Conservation (phyloP, 305 asterid species). For the Petunia hybrid region DNA sequence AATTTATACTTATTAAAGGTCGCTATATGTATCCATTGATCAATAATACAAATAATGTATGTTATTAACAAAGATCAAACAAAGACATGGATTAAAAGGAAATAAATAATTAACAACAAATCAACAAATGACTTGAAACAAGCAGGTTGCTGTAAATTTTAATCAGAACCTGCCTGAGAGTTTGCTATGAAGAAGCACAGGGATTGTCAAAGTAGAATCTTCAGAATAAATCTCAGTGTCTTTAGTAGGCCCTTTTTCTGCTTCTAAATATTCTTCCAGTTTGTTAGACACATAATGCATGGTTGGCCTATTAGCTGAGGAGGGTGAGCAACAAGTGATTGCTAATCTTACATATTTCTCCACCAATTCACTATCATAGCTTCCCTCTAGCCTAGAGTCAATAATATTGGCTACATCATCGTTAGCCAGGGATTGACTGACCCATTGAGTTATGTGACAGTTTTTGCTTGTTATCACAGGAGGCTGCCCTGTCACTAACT, state of each 20-base stretch:
- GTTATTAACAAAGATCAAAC: background rate
- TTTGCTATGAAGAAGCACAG: conserved; percentile 12
- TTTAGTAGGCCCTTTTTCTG: conserved; percentile 14
- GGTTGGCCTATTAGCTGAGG: conserved; percentile 32
- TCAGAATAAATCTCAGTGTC: background rate
- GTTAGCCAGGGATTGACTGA: background rate
- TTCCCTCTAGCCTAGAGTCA: conserved; percentile 37
- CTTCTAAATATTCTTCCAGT: conserved; percentile 34
- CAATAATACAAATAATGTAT: too few relatives aligned
- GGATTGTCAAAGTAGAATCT: conserved; percentile 16
- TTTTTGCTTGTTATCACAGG: background rate
- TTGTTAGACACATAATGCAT: conserved; percentile 33
- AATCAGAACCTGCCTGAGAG: background rate
- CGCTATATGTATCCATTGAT: too few relatives aligned
- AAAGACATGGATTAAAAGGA: too few relatives aligned
- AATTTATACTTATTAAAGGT: too few relatives aligned
- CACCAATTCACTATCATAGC: conserved; percentile 24
- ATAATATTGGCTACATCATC: conserved; percentile 35
- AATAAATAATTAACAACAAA: too few relatives aligned
- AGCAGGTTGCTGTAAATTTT: conserved; percentile 14
- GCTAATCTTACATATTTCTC: conserved; percentile 40
- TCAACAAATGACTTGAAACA: background rate
- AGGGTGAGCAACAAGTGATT: conserved; percentile 28
- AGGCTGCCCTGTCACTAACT: conserved; percentile 36
- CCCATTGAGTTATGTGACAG: conserved; percentile 40